phyloP scores from a whole-genome alignment of 352 stramenopile species.

The Globisporangium abappressorium region DNA sequence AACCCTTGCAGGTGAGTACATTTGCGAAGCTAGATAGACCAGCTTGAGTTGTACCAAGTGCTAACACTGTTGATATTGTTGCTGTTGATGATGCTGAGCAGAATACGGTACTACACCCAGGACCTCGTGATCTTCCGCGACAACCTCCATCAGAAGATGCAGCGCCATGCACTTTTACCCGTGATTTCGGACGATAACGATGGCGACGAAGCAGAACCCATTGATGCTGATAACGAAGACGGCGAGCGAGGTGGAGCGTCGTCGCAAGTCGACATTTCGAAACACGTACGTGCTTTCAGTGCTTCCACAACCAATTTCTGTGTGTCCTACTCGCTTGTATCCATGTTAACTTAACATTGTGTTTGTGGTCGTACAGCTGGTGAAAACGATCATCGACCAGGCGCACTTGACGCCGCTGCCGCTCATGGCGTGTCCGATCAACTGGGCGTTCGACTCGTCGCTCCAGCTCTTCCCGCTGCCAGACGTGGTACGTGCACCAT shows the following conservation, averaged over 20 bases:
- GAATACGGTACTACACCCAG: conserved; percentile 91
- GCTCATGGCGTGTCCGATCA: conserved; percentile 87
- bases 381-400: conserved; percentile 91
- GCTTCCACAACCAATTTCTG: background rate
- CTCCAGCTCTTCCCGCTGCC: conserved; percentile 92
- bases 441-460: conserved; percentile 92
- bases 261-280: conserved; percentile 67
- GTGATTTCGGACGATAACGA: conserved; percentile 26
- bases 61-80: background rate
- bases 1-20: conserved; percentile 85
- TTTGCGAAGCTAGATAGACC: background rate
- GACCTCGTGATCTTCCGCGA: conserved; percentile 93
- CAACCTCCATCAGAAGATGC: conserved; percentile 90
- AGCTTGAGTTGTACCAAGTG: background rate
- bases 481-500: conserved; percentile 59
- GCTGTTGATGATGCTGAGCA: conserved; percentile 11
- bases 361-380: conserved; percentile 35
- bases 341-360: background rate
- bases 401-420: conserved; percentile 91
- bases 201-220: conserved; percentile 16
- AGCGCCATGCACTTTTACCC: conserved; percentile 81
- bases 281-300: conserved; percentile 50
- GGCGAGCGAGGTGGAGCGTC: conserved; percentile 3
- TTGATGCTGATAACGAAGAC: conserved; percentile 9
- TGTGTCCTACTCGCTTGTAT: background rate